Conservation (phyloP, 805 yeast species). For the Scheffersomyces ergatensis region DNA sequence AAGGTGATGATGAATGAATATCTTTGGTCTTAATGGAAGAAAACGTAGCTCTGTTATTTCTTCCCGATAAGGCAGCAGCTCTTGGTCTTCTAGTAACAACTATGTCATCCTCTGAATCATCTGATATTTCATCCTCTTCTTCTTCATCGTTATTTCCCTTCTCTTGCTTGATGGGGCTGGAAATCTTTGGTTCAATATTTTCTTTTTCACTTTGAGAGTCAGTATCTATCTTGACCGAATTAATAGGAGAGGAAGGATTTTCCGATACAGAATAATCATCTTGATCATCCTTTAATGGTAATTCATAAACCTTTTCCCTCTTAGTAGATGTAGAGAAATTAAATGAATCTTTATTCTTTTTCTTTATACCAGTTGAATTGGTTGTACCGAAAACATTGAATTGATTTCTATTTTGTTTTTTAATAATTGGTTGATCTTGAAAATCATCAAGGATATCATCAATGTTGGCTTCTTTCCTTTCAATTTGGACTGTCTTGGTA, state of each 20-base stretch:
- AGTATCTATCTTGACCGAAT: conserved; percentile 7
- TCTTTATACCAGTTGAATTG: conserved; percentile 11
- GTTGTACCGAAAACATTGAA: conserved; percentile 14
- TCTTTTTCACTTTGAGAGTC: conserved; percentile 9
- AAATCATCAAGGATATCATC: conserved; percentile 67
- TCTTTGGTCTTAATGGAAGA: conserved; percentile 32
- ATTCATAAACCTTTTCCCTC: conserved; percentile 12
- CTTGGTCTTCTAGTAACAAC: conserved; percentile 52
- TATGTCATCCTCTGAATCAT: conserved; percentile 58
- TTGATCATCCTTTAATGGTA: conserved; percentile 21
- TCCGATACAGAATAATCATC: conserved; percentile 21
- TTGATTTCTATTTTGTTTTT: conserved; percentile 2
- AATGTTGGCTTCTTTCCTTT: conserved; percentile 49
- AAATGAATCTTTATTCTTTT: conserved; percentile 18
- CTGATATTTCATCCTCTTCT: conserved; percentile 20
- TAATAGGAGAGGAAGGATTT: conserved; percentile 39
- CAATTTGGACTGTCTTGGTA: conserved; percentile 26
- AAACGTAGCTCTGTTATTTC: conserved; percentile 37
- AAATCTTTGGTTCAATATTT: conserved; percentile 9
- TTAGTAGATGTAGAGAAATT: conserved; percentile 22
- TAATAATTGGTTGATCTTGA: conserved; percentile 11
- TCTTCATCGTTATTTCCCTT: conserved; percentile 10
- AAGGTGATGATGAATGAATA: conserved; percentile 20
- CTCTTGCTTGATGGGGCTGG: neutral
- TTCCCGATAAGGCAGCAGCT: conserved; percentile 28